phyloP scores from a whole-genome alignment of 2,329 filamentous ascomycete genomes.

The Calycina herbarum region DNA sequence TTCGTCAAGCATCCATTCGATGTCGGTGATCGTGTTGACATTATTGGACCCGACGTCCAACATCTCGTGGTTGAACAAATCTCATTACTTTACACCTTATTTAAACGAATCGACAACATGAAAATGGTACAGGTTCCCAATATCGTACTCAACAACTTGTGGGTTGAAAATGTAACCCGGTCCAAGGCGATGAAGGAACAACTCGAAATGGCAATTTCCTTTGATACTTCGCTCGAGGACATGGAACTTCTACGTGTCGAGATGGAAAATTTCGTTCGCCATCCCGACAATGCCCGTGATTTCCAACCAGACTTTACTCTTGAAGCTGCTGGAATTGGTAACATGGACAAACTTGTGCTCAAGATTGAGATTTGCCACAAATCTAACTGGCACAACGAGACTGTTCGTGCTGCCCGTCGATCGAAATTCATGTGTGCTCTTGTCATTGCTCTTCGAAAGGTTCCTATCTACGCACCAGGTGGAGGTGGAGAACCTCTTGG shows the following conservation, averaged over 20 bases:
- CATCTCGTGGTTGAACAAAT: constrained; percentile 88
- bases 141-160: constrained; percentile 86
- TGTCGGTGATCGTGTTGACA: constrained; percentile 90
- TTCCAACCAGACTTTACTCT: constrained; percentile 84
- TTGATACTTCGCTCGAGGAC: constrained; percentile 86
- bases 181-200: constrained; percentile 89
- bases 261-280: constrained; percentile 79
- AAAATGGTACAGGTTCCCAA: constrained; percentile 82
- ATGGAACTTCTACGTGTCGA: constrained; percentile 81
- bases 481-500: constrained; percentile 65
- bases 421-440: constrained; percentile 98
- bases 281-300: constrained; percentile 84
- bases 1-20: constrained; percentile 99
- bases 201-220: constrained; percentile 76
- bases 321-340: constrained; percentile 74
- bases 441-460: constrained; percentile 77
- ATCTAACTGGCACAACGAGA: constrained; percentile 87
- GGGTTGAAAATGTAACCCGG: constrained; percentile 91
- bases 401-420: constrained; percentile 74
- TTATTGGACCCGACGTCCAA: constrained; percentile 56
- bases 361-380: constrained; percentile 88
- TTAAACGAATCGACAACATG: constrained; percentile 78
- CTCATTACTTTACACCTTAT: constrained; percentile 88
- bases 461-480: constrained; percentile 82
- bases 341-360: constrained; percentile 85